A percentile compares a stretch with the other conserved stretches of the same genome.
Conservation (phyloP, 345 rosid species). For the Sonneratia alba region DNA sequence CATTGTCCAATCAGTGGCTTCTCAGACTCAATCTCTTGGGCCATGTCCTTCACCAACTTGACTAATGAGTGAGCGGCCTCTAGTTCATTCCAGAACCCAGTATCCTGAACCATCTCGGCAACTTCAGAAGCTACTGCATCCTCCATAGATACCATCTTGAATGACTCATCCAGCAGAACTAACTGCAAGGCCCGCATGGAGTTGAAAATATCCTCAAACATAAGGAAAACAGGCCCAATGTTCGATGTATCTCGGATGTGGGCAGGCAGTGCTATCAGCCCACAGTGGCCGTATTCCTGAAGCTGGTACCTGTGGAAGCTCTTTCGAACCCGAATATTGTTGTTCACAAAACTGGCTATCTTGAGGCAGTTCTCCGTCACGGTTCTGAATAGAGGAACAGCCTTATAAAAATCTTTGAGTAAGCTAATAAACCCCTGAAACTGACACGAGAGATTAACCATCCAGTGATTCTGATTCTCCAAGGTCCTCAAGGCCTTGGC, state of each 20-base stretch:
- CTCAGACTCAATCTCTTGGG: slow-evolving; percentile 67
- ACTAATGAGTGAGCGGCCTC: slow-evolving; percentile 73
- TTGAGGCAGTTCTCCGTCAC: slow-evolving; percentile 55
- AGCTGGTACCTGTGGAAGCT: slow-evolving; percentile 64
- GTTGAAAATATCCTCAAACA: slow-evolving; percentile 74
- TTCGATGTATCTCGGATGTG: slow-evolving; percentile 35
- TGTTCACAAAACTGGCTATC: slow-evolving; percentile 65
- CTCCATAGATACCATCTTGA: slow-evolving; percentile 61
- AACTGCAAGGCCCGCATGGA: slow-evolving; percentile 66
- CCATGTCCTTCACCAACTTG: slow-evolving; percentile 80
- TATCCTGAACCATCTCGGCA: slow-evolving; percentile 66
- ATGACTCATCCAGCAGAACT: slow-evolving; percentile 67
- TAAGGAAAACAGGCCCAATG: slow-evolving; percentile 32
- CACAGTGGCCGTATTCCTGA: slow-evolving; percentile 59
- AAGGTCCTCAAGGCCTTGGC: slow-evolving; percentile 69
- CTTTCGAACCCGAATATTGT: slow-evolving; percentile 46
- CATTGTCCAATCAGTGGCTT: slow-evolving; percentile 92
- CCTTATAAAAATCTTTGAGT: slow-evolving; percentile 69
- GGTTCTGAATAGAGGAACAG: slow-evolving; percentile 60
- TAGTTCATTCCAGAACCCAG: slow-evolving; percentile 81
- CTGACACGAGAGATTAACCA: slow-evolving; percentile 93
- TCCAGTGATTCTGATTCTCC: slow-evolving; percentile 91
- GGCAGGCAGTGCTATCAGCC: slow-evolving; percentile 55
- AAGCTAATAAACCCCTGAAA: slow-evolving; percentile 70
- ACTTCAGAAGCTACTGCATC: slow-evolving; percentile 68